Conservation (phyloP, 2,329 filamentous ascomycete species). For the Penicillium sp. region DNA sequence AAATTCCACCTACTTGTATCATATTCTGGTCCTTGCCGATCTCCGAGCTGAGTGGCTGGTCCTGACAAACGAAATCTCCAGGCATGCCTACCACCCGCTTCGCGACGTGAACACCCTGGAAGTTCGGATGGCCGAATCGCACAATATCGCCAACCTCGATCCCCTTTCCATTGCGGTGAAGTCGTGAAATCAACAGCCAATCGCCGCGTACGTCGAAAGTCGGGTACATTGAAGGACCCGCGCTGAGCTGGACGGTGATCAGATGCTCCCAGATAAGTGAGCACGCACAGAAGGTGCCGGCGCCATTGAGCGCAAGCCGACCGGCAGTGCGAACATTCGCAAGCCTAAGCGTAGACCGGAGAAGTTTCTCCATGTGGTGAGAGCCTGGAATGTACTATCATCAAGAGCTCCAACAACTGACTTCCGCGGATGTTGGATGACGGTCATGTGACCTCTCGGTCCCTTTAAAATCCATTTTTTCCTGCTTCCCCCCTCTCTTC, state of each 20-base stretch:
- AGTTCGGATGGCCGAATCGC: slow-evolving; percentile 72
- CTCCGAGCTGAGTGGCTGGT: slow-evolving; percentile 38
- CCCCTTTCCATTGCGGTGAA: slow-evolving; percentile 67
- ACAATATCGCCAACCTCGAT: slow-evolving; percentile 81
- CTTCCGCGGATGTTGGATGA: slow-evolving; percentile 4
- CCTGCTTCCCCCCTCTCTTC: neutral
- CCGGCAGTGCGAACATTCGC: slow-evolving; percentile 25
- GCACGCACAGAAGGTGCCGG: slow-evolving; percentile 38
- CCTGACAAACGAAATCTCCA: slow-evolving; percentile 56
- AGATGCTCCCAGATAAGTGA: slow-evolving; percentile 57
- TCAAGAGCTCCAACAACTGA: slow-evolving; percentile 2
- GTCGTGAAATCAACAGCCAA: slow-evolving; percentile 67
- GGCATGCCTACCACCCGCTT: slow-evolving; percentile 80
- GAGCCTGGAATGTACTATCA: slow-evolving; percentile 5
- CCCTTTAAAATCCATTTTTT: slow-evolving; percentile 18
- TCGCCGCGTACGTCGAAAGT: slow-evolving; percentile 71
- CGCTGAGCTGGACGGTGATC: slow-evolving; percentile 60
- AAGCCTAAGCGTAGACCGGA: slow-evolving; percentile 29
- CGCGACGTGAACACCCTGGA: slow-evolving; percentile 61
- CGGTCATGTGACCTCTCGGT: slow-evolving; percentile 10
- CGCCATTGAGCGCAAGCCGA: slow-evolving; percentile 32
- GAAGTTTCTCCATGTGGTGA: slow-evolving; percentile 29
- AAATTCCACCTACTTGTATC: slow-evolving; percentile 50
- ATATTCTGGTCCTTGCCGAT: slow-evolving; percentile 39
- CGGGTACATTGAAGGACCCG: slow-evolving; percentile 86